These are phyloP conservation scores for Penicillium soppii DNA, from an alignment of 495 filamentous ascomycete genomes.

Conservation along the genomic window DNA sequence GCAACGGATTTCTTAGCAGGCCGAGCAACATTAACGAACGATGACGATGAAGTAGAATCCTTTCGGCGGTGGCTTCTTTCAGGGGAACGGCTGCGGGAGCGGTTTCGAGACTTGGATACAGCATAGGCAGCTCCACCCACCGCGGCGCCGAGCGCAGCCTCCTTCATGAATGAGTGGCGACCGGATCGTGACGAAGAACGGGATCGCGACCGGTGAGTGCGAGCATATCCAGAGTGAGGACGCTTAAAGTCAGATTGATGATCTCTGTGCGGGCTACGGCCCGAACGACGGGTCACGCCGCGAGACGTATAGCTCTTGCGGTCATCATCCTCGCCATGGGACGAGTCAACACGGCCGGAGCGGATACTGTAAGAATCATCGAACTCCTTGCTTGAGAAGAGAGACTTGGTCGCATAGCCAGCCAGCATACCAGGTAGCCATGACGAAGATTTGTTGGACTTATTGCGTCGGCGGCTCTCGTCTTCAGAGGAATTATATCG, in stretches of 20 bases:
- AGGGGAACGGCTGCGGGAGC: slow-evolving; percentile 32
- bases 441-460: slow-evolving; percentile 38
- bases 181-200: slow-evolving; percentile 41
- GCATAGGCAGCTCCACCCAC: slow-evolving; percentile 43
- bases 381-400: slow-evolving; percentile 54
- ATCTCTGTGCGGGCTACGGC: slow-evolving; percentile 33
- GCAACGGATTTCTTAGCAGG: slow-evolving; percentile 26
- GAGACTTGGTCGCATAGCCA: slow-evolving; percentile 54
- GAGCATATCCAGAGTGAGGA: slow-evolving; percentile 7
- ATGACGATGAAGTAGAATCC: slow-evolving; percentile 37
- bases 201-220: slow-evolving; percentile 44
- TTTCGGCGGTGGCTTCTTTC: slow-evolving; percentile 30
- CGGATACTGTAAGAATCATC: slow-evolving; percentile 60
- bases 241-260: slow-evolving; percentile 23
- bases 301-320: slow-evolving; percentile 46
- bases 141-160: slow-evolving; percentile 46
- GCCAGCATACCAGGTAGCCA: slow-evolving; percentile 56
- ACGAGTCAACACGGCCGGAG: slow-evolving; percentile 40
- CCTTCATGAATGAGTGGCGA: slow-evolving; percentile 39
- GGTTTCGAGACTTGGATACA: slow-evolving; percentile 28
- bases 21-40: slow-evolving; percentile 33
- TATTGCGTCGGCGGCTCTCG: slow-evolving; percentile 46
- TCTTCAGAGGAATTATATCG: slow-evolving; percentile 59
- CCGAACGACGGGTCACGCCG: slow-evolving; percentile 36
- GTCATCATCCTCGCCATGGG: slow-evolving; percentile 39